A percentile compares a stretch with the other conserved stretches of the same genome.
phyloP scores from a whole-genome alignment of 2,329 filamentous ascomycete species.

The Annulohypoxylon truncatum region DNA sequence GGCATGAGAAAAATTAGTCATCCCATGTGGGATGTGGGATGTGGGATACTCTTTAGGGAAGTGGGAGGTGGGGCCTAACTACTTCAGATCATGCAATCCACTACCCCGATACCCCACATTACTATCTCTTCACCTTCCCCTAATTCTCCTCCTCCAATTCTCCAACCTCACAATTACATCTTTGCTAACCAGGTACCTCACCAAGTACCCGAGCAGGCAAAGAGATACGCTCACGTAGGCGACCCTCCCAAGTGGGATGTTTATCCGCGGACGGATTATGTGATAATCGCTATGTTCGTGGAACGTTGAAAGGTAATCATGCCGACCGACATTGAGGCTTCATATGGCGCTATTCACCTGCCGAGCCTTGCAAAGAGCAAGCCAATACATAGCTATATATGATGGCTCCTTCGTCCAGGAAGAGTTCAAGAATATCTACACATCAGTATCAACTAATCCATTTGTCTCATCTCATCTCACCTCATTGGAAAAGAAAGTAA shows the following conservation, averaged over 20 bases:
- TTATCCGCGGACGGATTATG: not conserved
- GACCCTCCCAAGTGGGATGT: conserved; percentile 19
- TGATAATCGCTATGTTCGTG: not conserved
- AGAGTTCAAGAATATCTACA: not conserved
- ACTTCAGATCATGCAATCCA: not conserved
- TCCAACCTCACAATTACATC: not conserved
- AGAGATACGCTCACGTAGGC: not conserved
- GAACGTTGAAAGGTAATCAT: not conserved
- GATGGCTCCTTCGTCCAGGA: not conserved
- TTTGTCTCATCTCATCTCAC: not conserved
- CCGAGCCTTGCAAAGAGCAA: not conserved
- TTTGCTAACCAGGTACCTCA: too few species aligned
- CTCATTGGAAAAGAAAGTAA: too few species aligned
- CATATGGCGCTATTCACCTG: conserved; percentile 16
- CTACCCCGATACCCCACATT: not conserved
- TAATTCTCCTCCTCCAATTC: not conserved
- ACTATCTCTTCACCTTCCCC: not conserved
- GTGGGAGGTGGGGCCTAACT: conserved; percentile 4
- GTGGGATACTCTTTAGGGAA: conserved; percentile 7
- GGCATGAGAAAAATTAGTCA: conserved; percentile 15
- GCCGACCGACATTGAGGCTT: conserved; percentile 10
- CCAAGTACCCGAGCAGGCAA: not conserved
- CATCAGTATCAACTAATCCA: not conserved
- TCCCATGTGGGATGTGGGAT: conserved; percentile 30
- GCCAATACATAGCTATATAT: conserved; percentile 16